Evolutionary conservation across 2,329 filamentous ascomycete species (phyloP), one percentile per base, ranked within the genome.

Genomic region (Incumbomyces delicatus): DNA sequence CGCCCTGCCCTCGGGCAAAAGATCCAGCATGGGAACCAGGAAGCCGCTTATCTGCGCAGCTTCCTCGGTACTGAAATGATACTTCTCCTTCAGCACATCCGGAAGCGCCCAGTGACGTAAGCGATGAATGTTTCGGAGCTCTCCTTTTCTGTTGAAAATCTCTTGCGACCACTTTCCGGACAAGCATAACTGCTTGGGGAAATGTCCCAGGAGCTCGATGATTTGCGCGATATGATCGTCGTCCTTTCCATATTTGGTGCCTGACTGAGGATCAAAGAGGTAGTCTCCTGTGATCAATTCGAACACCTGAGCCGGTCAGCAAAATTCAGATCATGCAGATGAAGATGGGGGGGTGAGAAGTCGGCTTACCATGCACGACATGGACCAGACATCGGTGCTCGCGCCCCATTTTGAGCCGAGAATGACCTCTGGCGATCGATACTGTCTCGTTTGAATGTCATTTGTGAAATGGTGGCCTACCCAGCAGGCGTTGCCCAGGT

Each of bases 211-310:
- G 4, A 98, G 76, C 66, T 98, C 92, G 63, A 98, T 96, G 59
- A 98, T 96, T 64, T 98, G 92, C 8, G 92, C 92, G 56, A 98
- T 95, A 69, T 98, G 92, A 63, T 98, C 92, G 69, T 98, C 92
- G 62, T 98, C 92, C 70, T 98, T 98, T 63, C 92, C 92, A 66
- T 98, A 98, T 68, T 96, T 96, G 35, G 90, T 96, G 53, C 92
- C 92, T 1, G 90, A 95, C 68, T 98, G 92, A 0, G 92, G 92
- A 60, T 98, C 92, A 66, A 98, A 98, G 36, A 98, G 80, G 62
- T 98, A 98, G 66, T 98, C 92, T 55, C 92, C 92, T 1, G 92
- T 98, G 56, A 98, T 96, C 37, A 98, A 74, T 65, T 98, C 92
- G 58, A 98, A 98, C 13, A 90, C 84, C 90, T 96, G 61, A 7